Percentiles rank a stretch among this genome's conserved stretches.
Evolutionary conservation across 148 eudicot genomes (phyloP).

Genomic region (Amaranthus cruentus): DNA sequence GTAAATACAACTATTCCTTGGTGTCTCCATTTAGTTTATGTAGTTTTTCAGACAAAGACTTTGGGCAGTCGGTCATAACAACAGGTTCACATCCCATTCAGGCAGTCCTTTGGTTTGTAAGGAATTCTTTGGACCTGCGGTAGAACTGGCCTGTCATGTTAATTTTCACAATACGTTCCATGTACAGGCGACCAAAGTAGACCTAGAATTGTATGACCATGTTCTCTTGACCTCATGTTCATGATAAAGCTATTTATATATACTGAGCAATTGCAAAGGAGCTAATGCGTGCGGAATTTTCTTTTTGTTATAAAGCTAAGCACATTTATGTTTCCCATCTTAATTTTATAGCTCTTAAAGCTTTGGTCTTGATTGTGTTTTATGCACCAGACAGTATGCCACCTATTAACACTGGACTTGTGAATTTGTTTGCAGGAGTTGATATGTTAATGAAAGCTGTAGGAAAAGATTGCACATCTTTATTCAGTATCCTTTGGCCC

Average conservation of each 20-base stretch:
- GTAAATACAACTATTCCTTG: too few species aligned
- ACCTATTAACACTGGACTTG: conserved; percentile 5
- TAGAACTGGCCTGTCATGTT: too few species aligned
- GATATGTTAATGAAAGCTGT: conserved; percentile 94
- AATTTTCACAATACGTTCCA: neutral
- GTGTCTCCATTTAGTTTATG: too few species aligned
- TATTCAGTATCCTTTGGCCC: conserved; percentile 84
- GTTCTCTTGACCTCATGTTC: neutral
- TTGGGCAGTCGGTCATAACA: too few species aligned
- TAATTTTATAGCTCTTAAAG: too few species aligned
- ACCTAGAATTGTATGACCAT: neutral
- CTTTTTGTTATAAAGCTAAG: neutral
- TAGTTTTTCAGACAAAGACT: too few species aligned
- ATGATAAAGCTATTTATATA: neutral
- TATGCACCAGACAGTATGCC: neutral
- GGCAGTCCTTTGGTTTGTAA: too few species aligned
- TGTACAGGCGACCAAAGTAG: neutral
- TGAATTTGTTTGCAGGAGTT: conserved; percentile 51
- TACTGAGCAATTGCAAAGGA: neutral
- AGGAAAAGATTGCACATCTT: conserved; percentile 84
- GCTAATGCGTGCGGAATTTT: neutral
- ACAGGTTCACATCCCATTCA: too few species aligned
- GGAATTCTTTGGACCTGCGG: too few species aligned
- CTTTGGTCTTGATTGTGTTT: neutral
- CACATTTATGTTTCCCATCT: neutral